phyloP scores from a whole-genome alignment of 2,329 filamentous ascomycete genomes.

The Diplodia seriata region DNA sequence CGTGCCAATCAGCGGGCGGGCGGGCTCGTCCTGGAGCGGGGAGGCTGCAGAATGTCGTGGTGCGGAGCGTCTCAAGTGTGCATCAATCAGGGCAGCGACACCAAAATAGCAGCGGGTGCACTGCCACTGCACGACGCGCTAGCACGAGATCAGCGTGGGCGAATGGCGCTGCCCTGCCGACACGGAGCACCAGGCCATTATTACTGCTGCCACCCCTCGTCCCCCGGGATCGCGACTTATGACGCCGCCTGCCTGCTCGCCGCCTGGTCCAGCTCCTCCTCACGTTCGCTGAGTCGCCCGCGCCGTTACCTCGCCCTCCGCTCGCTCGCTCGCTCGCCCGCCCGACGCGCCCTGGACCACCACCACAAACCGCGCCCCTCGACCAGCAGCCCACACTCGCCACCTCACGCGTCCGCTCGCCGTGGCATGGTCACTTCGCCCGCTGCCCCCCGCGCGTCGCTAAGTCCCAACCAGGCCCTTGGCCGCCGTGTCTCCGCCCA shows the following conservation, averaged over 20 bases:
- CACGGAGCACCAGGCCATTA: conserved; percentile 9
- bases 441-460: conserved; percentile 18
- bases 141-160: conserved; percentile 27
- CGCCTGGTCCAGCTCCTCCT: conserved; percentile 7
- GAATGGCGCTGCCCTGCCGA: conserved; percentile 24
- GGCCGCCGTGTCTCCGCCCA: conserved; percentile 13
- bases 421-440: conserved; percentile 22
- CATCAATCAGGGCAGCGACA: conserved; percentile 26
- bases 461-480: conserved; percentile 9
- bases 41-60: conserved; percentile 16
- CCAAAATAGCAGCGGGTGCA: conserved; percentile 28
- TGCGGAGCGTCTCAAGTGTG: conserved; percentile 26
- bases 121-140: conserved; percentile 28
- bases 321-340: conserved; percentile 14
- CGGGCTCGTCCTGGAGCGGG: conserved; percentile 1
- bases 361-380: background rate
- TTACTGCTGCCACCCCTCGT: conserved; percentile 27
- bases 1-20: conserved; percentile 20
- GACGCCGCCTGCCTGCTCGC: conserved; percentile 16
- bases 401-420: background rate
- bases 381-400: background rate
- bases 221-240: conserved; percentile 21
- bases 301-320: conserved; percentile 6
- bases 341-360: conserved; percentile 13
- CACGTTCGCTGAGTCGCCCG: conserved; percentile 11